Evolutionary conservation across 2,329 filamentous ascomycete species (phyloP), one percentile per base, ranked within the genome.

Genomic region (Cordyceps tenuipes): DNA sequence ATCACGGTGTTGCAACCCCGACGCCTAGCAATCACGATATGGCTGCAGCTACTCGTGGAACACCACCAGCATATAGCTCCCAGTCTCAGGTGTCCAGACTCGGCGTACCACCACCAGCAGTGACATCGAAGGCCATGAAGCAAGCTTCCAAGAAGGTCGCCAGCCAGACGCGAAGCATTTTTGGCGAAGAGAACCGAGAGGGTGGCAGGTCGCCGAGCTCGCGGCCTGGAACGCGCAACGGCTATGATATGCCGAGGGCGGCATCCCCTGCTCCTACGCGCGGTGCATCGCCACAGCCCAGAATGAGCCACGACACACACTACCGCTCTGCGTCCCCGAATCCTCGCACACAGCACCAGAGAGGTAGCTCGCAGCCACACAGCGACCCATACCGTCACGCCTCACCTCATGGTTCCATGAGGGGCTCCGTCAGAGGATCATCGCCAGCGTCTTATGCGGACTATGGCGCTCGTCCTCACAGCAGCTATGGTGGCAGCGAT

Each of bases 61-160:
- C 90, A 10, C 91, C 92, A 6, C 93, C 93, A 2, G 93, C 93
- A 4, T 97, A 97, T 68, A 89, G 93, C 62, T 83, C 84, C 51
- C 69, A 69, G 51, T 67, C 64, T 1, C 83, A 87, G 54, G 82
- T 91, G 50, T 90, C 89, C 69, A 83, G 90, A 61, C 81, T 97
- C 4, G 94, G 91, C 58, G 89, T 93, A 13, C 95, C 94, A 2
- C 88, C 93, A 61, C 91, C 93, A 2, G 94, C 94, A 1, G 91
- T 95, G 62, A 99, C 95, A 0, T 89, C 91, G 4, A 90, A 88
- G 64, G 90, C 94, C 52, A 99, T 99, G 95, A 90, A 96, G 69
- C 90, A 96, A 72, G 90, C 92, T 4, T 94, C 91, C 0, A 88
- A 95, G 67, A 91, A 91, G 72, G 97, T 93, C 68, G 85, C 89